A percentile compares a stretch with the other conserved stretches of the same genome.
Conservation (phyloP, 202 grass and related monocot genomes). For the Musa balbisiana region DNA sequence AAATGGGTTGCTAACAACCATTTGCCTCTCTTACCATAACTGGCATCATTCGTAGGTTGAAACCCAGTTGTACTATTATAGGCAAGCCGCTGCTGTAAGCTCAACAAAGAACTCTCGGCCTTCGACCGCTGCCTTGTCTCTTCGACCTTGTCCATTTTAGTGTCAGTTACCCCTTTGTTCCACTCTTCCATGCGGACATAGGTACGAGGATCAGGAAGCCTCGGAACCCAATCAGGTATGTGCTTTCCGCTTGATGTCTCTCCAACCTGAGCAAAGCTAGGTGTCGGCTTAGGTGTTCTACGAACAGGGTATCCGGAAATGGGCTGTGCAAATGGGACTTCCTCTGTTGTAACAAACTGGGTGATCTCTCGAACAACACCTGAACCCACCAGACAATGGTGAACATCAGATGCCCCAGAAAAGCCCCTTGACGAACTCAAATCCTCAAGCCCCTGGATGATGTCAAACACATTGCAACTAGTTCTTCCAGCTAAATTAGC, state of each 20-base stretch:
- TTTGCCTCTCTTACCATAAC: constrained; percentile 40
- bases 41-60: not conserved
- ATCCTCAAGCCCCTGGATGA: constrained; percentile 70
- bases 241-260: constrained; percentile 38
- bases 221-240: constrained; percentile 62
- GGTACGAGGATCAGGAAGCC: constrained; percentile 57
- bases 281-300: not conserved
- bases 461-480: constrained; percentile 59
- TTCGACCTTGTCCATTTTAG: constrained; percentile 25
- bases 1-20: constrained; percentile 47
- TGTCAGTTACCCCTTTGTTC: constrained; percentile 26
- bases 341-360: constrained; percentile 32
- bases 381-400: constrained; percentile 51
- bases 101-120: constrained; percentile 63
- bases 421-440: constrained; percentile 57
- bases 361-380: constrained; percentile 55
- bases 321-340: constrained; percentile 45
- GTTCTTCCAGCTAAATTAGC: constrained; percentile 62
- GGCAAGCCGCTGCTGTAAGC: constrained; percentile 54
- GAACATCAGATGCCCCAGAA: constrained; percentile 39
- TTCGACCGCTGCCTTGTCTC: constrained; percentile 48
- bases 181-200: constrained; percentile 40
- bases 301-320: constrained; percentile 50
- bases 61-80: constrained; percentile 33
- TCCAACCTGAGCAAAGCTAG: constrained; percentile 30